A percentile compares a stretch with the other conserved stretches of the same genome.
These are phyloP conservation scores for Cystoderma amianthinum DNA, from an alignment of 768 basidiomycete species.

Conservation along the genomic window DNA sequence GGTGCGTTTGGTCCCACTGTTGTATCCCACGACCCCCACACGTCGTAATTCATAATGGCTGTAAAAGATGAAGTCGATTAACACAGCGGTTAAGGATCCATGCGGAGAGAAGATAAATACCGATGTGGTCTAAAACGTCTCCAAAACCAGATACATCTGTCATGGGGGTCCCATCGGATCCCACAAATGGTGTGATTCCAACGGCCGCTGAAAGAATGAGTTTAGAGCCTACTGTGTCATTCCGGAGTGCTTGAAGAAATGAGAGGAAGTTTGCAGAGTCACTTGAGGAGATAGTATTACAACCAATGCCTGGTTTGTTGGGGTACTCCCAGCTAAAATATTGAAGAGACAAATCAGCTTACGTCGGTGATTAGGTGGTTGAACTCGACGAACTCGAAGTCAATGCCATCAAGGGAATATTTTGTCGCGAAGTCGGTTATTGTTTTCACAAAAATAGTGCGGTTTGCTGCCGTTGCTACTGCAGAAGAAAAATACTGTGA, in stretches of 20 bases:
- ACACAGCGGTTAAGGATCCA: no score
- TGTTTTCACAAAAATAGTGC: conserved; percentile 61
- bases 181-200: conserved; percentile 31
- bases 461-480: conserved; percentile 47
- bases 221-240: conserved; percentile 38
- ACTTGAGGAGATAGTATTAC: conserved; percentile 50
- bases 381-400: conserved; percentile 45
- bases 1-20: conserved; percentile 82
- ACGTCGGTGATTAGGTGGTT: no score
- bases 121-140: conserved; percentile 46
- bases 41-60: conserved; percentile 64
- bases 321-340: conserved; percentile 85
- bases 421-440: conserved; percentile 37
- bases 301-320: conserved; percentile 54
- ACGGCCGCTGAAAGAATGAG: conserved; percentile 52
- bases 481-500: conserved; percentile 55
- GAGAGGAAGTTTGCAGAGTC: conserved; percentile 78
- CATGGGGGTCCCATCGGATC: conserved; percentile 52
- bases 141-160: conserved; percentile 69
- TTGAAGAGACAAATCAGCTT: no score
- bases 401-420: conserved; percentile 54
- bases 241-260: conserved; percentile 70
- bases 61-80: no score
- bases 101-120: no score
- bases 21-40: conserved; percentile 44